phyloP scores from a whole-genome alignment of 148 eudicot genomes.

The Gaultheria prostrata region DNA sequence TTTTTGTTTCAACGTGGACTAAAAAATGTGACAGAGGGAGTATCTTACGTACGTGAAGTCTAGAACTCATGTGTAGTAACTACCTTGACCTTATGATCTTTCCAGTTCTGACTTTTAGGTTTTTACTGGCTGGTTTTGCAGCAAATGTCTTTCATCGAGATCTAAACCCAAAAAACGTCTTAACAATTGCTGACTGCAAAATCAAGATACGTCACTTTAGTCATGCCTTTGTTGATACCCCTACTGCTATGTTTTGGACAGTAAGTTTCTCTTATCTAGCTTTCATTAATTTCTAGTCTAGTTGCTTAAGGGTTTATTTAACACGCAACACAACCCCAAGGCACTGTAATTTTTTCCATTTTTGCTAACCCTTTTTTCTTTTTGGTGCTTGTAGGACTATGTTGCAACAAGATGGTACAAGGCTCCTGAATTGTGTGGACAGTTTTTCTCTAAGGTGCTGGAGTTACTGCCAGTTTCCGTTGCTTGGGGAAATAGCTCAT shows the following conservation, averaged over 20 bases:
- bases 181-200: not conserved
- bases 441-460: not conserved
- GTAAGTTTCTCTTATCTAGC: not conserved
- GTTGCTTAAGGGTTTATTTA: not conserved
- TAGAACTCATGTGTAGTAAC: not conserved
- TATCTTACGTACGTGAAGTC: not conserved
- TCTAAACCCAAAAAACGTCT: conserved; percentile 4
- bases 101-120: not conserved
- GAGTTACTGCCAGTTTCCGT: not conserved
- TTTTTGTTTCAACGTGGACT: not conserved
- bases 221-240: not conserved
- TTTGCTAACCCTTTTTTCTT: not conserved
- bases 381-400: not conserved
- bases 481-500: not conserved
- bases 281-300: not conserved
- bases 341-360: not conserved
- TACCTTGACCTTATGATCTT: not conserved
- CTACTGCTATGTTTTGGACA: not conserved
- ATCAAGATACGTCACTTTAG: conserved; percentile 5
- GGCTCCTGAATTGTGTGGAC: conserved; percentile 4
- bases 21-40: not conserved
- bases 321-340: not conserved
- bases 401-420: conserved; percentile 6
- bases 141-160: conserved; percentile 6
- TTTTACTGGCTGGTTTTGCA: not conserved